Base-by-base conservation (phyloP, 169 alveolate species). In the Plasmodium relictum region DNA sequence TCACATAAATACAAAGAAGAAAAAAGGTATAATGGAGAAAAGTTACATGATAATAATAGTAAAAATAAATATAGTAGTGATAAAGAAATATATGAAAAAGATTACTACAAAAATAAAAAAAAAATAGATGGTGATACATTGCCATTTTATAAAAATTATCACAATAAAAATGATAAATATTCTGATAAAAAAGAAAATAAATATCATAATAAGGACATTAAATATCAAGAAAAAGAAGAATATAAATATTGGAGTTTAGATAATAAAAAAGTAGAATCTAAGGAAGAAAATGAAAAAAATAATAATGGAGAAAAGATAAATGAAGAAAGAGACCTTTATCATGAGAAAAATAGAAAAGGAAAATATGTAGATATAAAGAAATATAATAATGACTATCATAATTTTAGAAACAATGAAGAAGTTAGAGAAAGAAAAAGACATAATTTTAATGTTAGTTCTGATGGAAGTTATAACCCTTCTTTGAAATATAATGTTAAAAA, bases 371-470 rank as follows among this genome's bases (percentile, higher is more conserved):
- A 73, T 45, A 44, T 18, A 54, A 58, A 56, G 37, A 56, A 56
- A 39, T 31, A 31, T 31, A 74, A 76, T 39, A 74, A 62, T 61
- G 56, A 45, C 42, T 63, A 76, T 76, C 74, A 39, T 12, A 76
- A 56, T 76, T 20, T 24, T 7, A 8, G 39, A 39, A 16, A 20
- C 41, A 71, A 74, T 14, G 44, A 44, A 74, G 61, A 62, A 74
- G 42, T 61, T 56, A 74, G 66, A 71, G 83, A 68, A 20, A 37
- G 26, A 59, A 80, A 24, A 52, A 80, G 68, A 65, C n/a, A 61
- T 68, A 66, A 26, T 12, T 66, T 73, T 3, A 80, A 52, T 52
- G 52, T 71, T 24, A 37, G 6, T 58, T 80, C 90, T 39, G 72
- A 39, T 9, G 42, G 22, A 68, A 80, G 83, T 66, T 8, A 52